Conservation (phyloP, 2,329 filamentous ascomycete species). For the Alternaria solani region DNA sequence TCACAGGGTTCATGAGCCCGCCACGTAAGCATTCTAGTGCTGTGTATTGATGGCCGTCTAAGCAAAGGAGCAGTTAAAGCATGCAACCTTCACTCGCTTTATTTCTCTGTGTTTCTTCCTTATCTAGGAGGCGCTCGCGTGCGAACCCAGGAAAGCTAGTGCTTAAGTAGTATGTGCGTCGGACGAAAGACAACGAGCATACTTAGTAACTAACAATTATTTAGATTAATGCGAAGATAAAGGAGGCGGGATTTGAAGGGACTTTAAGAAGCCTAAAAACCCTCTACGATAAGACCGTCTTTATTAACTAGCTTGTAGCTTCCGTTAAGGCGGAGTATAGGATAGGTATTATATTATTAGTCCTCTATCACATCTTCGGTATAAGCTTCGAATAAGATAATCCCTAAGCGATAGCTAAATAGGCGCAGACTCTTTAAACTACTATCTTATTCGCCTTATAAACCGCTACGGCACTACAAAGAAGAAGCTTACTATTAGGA, state of each 20-base stretch:
- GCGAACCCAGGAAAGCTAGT: neutral
- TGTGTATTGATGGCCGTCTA: neutral
- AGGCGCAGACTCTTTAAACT: neutral
- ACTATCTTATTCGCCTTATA: neutral
- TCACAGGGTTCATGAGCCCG: neutral
- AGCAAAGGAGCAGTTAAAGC: conserved; percentile 1
- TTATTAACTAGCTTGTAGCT: neutral
- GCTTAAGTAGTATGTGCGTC: neutral
- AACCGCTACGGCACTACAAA: neutral
- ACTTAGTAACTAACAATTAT: neutral
- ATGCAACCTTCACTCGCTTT: neutral
- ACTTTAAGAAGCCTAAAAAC: conserved; percentile 1
- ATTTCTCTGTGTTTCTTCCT: conserved; percentile 3
- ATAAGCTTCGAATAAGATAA: neutral
- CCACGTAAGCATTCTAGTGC: neutral
- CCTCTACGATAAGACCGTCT: neutral
- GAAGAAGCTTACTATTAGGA: neutral
- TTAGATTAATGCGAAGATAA: neutral
- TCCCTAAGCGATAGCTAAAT: neutral
- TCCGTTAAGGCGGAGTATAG: neutral
- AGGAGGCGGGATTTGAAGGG: neutral
- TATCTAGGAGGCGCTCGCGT: conserved; percentile 1
- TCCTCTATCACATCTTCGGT: conserved; percentile 3
- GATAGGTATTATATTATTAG: neutral
- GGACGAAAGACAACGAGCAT: neutral